Conservation (phyloP, 495 filamentous ascomycete genomes). For the Lentithecium fluviatile region DNA sequence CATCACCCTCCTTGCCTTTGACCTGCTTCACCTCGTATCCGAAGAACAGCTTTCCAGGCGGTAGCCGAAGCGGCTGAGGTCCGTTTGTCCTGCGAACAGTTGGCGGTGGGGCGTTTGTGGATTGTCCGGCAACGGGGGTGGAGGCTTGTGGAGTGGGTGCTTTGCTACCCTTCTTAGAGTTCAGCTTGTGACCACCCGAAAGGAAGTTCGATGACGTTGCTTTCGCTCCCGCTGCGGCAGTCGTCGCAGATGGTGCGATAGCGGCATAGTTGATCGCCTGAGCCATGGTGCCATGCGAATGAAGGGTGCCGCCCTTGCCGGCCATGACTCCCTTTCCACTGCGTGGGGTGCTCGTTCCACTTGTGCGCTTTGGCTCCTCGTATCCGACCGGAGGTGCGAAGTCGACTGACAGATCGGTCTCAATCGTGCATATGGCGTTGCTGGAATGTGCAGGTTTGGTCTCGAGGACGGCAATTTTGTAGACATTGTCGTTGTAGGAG, state of each 20-base stretch:
- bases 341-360: slow-evolving; percentile 65
- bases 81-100: slow-evolving; percentile 63
- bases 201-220: slow-evolving; percentile 77
- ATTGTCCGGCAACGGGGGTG: slow-evolving; percentile 71
- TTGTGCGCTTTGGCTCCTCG: slow-evolving; percentile 65
- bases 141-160: slow-evolving; percentile 74
- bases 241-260: slow-evolving; percentile 76
- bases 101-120: slow-evolving; percentile 54
- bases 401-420: slow-evolving; percentile 93
- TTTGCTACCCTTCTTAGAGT: slow-evolving; percentile 76
- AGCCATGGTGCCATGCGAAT: slow-evolving; percentile 89
- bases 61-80: slow-evolving; percentile 80
- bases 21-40: slow-evolving; percentile 89
- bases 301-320: slow-evolving; percentile 67
- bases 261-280: slow-evolving; percentile 93
- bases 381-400: slow-evolving; percentile 94
- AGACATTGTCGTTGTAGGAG: slow-evolving; percentile 88
- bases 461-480: slow-evolving; percentile 88
- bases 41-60: slow-evolving; percentile 90
- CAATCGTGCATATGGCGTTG: slow-evolving; percentile 82
- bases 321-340: slow-evolving; percentile 56
- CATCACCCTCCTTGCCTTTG: slow-evolving; percentile 74
- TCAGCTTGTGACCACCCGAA: slow-evolving; percentile 70
- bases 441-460: slow-evolving; percentile 80
- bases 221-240: slow-evolving; percentile 59